phyloP scores from a whole-genome alignment of 345 rosid genomes.

The Dovyalis caffra region DNA sequence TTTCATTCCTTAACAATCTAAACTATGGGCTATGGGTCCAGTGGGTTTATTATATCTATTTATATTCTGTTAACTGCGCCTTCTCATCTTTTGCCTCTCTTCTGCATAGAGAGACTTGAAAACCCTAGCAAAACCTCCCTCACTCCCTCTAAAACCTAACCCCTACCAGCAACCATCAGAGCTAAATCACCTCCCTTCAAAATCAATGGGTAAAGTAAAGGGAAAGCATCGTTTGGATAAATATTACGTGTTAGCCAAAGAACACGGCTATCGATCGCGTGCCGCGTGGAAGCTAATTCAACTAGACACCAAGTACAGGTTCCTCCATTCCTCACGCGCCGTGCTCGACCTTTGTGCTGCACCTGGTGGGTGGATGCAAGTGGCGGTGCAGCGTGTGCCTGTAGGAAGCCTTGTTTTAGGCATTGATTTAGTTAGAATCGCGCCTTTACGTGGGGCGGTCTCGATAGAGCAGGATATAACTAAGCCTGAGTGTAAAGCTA shows the following conservation, averaged over 20 bases:
- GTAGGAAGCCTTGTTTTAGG: slow-evolving; percentile 92
- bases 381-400: slow-evolving; percentile 80
- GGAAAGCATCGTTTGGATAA: slow-evolving; percentile 87
- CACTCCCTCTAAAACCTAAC: neutral
- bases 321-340: slow-evolving; percentile 61
- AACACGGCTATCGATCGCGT: slow-evolving; percentile 91
- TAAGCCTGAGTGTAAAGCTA: slow-evolving; percentile 63
- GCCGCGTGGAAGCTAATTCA: slow-evolving; percentile 91
- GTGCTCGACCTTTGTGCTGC: slow-evolving; percentile 98
- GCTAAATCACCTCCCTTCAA: neutral
- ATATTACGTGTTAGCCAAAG: slow-evolving; percentile 76
- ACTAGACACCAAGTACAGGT: slow-evolving; percentile 64
- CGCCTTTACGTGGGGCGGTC: slow-evolving; percentile 66
- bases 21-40: neutral
- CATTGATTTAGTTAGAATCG: slow-evolving; percentile 70
- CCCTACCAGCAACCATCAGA: neutral
- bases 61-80: neutral
- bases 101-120: too few relatives aligned
- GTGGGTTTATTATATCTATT: neutral
- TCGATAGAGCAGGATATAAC: slow-evolving; percentile 83
- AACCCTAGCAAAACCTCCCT: neutral
- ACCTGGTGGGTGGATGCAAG: slow-evolving; percentile 99
- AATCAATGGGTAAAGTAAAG: slow-evolving; percentile 65
- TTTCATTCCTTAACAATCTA: neutral
- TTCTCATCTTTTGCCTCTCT: too few relatives aligned